These are phyloP conservation scores for Trichoderma sp. DNA, from an alignment of 2,329 filamentous ascomycete species.

Conservation along the genomic window DNA sequence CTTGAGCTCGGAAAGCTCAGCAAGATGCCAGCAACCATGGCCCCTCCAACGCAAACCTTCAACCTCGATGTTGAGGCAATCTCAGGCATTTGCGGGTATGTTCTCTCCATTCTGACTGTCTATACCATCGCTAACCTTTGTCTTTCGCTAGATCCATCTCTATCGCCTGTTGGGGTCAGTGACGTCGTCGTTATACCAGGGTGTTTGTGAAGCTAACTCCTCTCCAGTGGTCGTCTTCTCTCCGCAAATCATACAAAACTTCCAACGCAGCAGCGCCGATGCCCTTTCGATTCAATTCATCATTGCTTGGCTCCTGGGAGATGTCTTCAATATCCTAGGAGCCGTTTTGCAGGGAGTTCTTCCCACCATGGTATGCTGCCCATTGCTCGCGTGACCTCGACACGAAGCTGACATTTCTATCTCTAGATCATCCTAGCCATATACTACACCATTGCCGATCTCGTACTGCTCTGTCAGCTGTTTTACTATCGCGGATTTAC, in stretches of 20 bases:
- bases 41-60: conserved; percentile 52
- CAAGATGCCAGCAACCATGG: conserved; percentile 40
- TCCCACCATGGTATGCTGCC: conserved; percentile 72
- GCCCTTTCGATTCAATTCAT: conserved; percentile 89
- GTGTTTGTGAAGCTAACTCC: neutral
- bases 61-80: conserved; percentile 86
- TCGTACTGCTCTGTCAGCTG: conserved; percentile 83
- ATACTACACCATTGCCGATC: conserved; percentile 89
- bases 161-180: conserved; percentile 79
- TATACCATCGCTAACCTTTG: neutral
- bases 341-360: conserved; percentile 86
- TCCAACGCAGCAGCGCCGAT: conserved; percentile 78
- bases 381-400: conserved; percentile 1
- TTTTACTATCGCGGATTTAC: conserved; percentile 94
- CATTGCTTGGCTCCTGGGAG: conserved; percentile 86
- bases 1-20: neutral
- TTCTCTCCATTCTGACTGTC: neutral
- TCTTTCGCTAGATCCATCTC: conserved; percentile 69
- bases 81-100: conserved; percentile 84
- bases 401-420: neutral
- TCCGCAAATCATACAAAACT: conserved; percentile 95
- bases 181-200: neutral
- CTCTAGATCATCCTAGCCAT: conserved; percentile 77
- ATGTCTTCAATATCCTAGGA: conserved; percentile 97
- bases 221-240: conserved; percentile 82